These are phyloP conservation scores for Sodiomyces alkalinus DNA, from an alignment of 2,329 filamentous ascomycete genomes.

Conservation along the genomic window DNA sequence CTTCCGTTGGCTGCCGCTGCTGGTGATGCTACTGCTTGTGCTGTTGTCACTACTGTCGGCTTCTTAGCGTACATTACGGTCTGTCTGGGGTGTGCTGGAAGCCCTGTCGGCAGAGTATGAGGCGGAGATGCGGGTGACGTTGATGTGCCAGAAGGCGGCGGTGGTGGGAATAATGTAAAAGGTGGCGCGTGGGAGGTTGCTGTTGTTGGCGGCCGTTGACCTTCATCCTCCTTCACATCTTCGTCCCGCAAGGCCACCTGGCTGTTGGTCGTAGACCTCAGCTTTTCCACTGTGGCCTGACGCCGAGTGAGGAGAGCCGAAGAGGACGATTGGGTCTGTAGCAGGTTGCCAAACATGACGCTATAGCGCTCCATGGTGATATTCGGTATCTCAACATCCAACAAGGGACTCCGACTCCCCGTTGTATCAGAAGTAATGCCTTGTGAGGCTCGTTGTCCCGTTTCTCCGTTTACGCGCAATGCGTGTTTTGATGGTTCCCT, in stretches of 20 bases:
- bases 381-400: conserved; percentile 69
- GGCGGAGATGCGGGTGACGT: conserved; percentile 30
- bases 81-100: background rate
- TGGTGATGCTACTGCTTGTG: too few relatives aligned
- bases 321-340: conserved; percentile 28
- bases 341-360: conserved; percentile 74
- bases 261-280: conserved; percentile 38
- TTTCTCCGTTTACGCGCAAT: too few relatives aligned
- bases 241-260: too few relatives aligned
- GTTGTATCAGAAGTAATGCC: too few relatives aligned
- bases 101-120: conserved; percentile 32
- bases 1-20: too few relatives aligned
- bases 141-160: conserved; percentile 6
- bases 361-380: conserved; percentile 80
- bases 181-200: too few relatives aligned
- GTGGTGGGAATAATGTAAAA: conserved; percentile 29
- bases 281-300: conserved; percentile 41
- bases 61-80: background rate
- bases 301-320: conserved; percentile 36
- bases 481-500: too few relatives aligned
- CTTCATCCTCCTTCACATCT: conserved; percentile 5
- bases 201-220: too few relatives aligned
- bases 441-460: too few relatives aligned
- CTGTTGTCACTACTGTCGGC: too few relatives aligned
- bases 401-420: conserved; percentile 29